phyloP scores from a whole-genome alignment of 345 rosid genomes.

The Hibiscus syriacus region DNA sequence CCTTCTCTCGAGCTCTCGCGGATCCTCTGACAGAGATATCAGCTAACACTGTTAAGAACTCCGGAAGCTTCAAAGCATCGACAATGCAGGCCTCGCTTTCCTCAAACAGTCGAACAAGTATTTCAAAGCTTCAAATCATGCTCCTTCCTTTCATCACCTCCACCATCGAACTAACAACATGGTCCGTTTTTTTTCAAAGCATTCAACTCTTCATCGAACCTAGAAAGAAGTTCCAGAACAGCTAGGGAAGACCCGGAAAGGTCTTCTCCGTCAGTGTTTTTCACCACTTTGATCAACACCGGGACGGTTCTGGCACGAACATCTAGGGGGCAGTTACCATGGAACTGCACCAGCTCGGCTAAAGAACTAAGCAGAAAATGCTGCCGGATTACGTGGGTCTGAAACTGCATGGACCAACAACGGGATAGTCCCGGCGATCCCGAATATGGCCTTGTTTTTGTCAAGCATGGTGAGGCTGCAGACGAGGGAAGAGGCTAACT shows the following conservation, averaged over 20 bases:
- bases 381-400: slow-evolving; percentile 11
- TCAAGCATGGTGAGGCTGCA: slow-evolving; percentile 63
- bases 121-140: slow-evolving; percentile 51
- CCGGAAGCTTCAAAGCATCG: slow-evolving; percentile 36
- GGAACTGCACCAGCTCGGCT: slow-evolving; percentile 56
- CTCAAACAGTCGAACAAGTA: slow-evolving; percentile 41
- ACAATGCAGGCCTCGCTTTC: slow-evolving; percentile 44
- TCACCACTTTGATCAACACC: slow-evolving; percentile 24
- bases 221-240: slow-evolving; percentile 31
- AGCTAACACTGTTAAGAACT: slow-evolving; percentile 29
- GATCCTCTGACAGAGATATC: slow-evolving; percentile 56
- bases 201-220: slow-evolving; percentile 46
- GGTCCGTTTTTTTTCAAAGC: slow-evolving; percentile 27
- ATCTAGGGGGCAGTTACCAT: slow-evolving; percentile 59
- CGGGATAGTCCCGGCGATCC: slow-evolving; percentile 46
- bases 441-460: slow-evolving; percentile 67
- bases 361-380: slow-evolving; percentile 45
- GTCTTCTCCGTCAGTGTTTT: slow-evolving; percentile 25
- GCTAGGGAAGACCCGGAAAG: slow-evolving; percentile 33
- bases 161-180: slow-evolving; percentile 34
- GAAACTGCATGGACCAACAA: slow-evolving; percentile 21
- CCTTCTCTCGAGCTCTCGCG: slow-evolving; percentile 41
- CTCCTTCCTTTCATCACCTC: slow-evolving; percentile 38
- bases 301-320: slow-evolving; percentile 36
- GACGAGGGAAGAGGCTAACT: slow-evolving; percentile 38